phyloP scores from a whole-genome alignment of 495 filamentous ascomycete genomes.

The Xylaria bambusicola region DNA sequence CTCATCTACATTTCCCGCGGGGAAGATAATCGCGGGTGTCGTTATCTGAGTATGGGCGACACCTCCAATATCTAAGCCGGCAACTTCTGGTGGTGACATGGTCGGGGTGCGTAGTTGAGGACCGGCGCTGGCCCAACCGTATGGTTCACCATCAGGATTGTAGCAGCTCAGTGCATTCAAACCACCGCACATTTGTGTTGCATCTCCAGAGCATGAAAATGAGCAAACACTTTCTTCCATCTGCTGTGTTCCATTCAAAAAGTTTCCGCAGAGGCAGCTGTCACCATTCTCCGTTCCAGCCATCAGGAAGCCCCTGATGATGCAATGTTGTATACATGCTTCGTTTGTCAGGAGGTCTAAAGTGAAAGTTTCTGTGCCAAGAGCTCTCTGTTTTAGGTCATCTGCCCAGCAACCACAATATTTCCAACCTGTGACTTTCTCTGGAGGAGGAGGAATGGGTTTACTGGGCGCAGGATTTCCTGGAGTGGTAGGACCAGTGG shows the following conservation, averaged over 20 bases:
- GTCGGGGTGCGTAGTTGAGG: slow-evolving; percentile 29
- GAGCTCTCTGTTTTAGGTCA: slow-evolving; percentile 50
- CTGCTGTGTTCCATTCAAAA: slow-evolving; percentile 37
- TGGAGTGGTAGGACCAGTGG: slow-evolving; percentile 17
- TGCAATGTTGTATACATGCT: slow-evolving; percentile 61
- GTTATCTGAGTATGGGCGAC: slow-evolving; percentile 28
- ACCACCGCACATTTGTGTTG: slow-evolving; percentile 48
- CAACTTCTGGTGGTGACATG: slow-evolving; percentile 22
- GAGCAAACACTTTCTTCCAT: slow-evolving; percentile 46
- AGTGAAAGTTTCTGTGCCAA: slow-evolving; percentile 47
- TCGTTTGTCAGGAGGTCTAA: slow-evolving; percentile 56
- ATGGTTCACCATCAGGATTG: slow-evolving; percentile 37
- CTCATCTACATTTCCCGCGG: slow-evolving; percentile 22
- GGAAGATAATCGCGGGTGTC: slow-evolving; percentile 21
- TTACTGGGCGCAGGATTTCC: slow-evolving; percentile 4
- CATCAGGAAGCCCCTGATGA: slow-evolving; percentile 49
- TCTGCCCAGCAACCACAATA: slow-evolving; percentile 62
- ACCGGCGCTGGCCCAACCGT: slow-evolving; percentile 33
- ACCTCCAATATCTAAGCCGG: slow-evolving; percentile 24
- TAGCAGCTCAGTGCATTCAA: slow-evolving; percentile 44
- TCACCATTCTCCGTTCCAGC: slow-evolving; percentile 67
- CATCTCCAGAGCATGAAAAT: slow-evolving; percentile 48
- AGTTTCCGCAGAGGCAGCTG: slow-evolving; percentile 67
- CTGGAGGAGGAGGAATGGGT: slow-evolving; percentile 21
- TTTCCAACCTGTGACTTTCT: slow-evolving; percentile 44